Evolutionary conservation across 306 rosid genomes (phyloP).

Genomic region (Lupinus albus): DNA sequence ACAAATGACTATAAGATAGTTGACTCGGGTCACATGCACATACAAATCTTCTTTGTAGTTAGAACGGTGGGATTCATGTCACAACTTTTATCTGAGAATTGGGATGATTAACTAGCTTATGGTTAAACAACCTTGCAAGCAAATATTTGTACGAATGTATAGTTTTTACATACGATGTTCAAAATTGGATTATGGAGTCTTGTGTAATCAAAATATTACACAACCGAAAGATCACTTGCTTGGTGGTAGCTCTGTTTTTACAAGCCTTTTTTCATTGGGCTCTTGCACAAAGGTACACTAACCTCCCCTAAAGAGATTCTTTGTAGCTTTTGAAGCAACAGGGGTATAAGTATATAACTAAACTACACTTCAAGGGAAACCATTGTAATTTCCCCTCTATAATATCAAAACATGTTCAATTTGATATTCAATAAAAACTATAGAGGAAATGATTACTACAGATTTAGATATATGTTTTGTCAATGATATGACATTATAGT

Average conservation of each 20-base stretch:
- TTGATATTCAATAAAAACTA: not conserved
- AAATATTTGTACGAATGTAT: not conserved
- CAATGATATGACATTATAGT: no score
- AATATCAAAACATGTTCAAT: constrained; percentile 8
- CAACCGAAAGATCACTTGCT: not conserved
- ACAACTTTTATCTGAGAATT: not conserved
- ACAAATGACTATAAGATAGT: no score
- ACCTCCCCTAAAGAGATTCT: no score
- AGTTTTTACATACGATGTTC: not conserved
- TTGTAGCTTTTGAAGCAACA: no score
- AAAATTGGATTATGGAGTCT: constrained; percentile 2
- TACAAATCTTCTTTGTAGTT: no score
- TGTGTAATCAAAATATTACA: not conserved
- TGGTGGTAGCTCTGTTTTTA: not conserved
- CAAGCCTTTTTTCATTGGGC: not conserved
- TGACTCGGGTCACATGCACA: no score
- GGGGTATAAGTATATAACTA: no score
- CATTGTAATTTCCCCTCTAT: no score
- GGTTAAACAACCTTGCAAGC: not conserved
- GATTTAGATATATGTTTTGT: no score
- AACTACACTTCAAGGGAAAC: no score
- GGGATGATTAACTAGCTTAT: not conserved
- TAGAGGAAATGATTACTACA: not conserved
- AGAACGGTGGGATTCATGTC: not conserved
- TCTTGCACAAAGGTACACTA: not conserved